These are phyloP conservation scores for Sphagnum tenellum DNA, from an alignment of 225 moss, liverwort and hornwort species.

Conservation along the genomic window DNA sequence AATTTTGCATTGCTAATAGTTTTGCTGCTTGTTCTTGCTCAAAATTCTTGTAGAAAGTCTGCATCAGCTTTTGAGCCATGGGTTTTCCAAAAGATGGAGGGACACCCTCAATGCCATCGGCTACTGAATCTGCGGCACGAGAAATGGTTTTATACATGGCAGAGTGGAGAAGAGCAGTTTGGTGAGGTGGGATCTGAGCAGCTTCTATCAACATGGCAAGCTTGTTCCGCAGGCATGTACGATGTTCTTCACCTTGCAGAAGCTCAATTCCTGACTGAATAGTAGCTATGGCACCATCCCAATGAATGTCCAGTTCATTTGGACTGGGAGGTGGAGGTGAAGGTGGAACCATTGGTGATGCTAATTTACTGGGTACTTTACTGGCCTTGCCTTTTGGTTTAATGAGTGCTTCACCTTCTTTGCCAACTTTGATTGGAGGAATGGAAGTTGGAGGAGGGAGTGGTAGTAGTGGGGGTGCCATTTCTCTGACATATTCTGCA, in stretches of 20 bases:
- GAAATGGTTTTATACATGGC: constrained; percentile 17
- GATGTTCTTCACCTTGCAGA: constrained; percentile 13
- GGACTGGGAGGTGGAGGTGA: neutral
- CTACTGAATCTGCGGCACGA: constrained; percentile 24
- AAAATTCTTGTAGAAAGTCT: constrained; percentile 30
- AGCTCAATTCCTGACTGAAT: constrained; percentile 26
- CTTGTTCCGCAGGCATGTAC: constrained; percentile 7
- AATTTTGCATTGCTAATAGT: neutral
- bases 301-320: constrained; percentile 3
- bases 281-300: constrained; percentile 28
- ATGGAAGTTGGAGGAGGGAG: too few species aligned
- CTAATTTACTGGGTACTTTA: neutral
- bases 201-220: constrained; percentile 8
- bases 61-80: constrained; percentile 19
- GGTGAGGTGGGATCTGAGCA: constrained; percentile 21
- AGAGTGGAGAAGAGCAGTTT: constrained; percentile 22
- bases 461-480: neutral
- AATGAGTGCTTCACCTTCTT: too few species aligned
- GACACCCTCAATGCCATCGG: constrained; percentile 26
- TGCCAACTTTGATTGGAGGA: too few species aligned
- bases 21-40: constrained; percentile 14
- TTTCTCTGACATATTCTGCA: constrained; percentile 23
- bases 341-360: neutral
- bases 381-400: too few species aligned
- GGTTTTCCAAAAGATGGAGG: constrained; percentile 13